phyloP scores from a whole-genome alignment of 1,139 yeast genomes.

The Eremothecium sinecaudum region DNA sequence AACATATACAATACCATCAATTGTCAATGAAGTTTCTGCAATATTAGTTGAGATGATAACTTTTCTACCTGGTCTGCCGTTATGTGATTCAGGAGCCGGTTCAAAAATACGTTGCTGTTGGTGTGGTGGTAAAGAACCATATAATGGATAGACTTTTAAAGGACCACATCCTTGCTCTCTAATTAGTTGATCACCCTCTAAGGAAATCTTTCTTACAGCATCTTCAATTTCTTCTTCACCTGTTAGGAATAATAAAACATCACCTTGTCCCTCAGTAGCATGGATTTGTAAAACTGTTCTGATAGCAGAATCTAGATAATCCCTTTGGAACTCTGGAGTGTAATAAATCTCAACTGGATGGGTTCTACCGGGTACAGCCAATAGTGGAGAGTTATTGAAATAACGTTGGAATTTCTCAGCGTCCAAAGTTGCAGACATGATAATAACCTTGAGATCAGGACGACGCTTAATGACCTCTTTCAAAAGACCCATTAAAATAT shows the following conservation, averaged over 20 bases:
- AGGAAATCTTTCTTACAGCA: slow-evolving; percentile 77
- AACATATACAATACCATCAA: slow-evolving; percentile 94
- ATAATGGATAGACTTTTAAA: slow-evolving; percentile 76
- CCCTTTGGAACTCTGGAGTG: slow-evolving; percentile 93
- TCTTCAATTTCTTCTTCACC: slow-evolving; percentile 99
- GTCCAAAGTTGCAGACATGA: slow-evolving; percentile 97
- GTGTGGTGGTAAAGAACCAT: slow-evolving; percentile 92
- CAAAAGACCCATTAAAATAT: slow-evolving; percentile 88
- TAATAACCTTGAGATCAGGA: slow-evolving; percentile 80
- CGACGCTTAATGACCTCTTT: slow-evolving; percentile 74
- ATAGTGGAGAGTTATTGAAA: slow-evolving; percentile 82
- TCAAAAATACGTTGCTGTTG: slow-evolving; percentile 91
- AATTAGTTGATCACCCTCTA: slow-evolving; percentile 80
- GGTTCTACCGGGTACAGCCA: slow-evolving; percentile 97
- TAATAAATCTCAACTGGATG: slow-evolving; percentile 95
- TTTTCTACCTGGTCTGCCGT: slow-evolving; percentile 86
- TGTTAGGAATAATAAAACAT: slow-evolving; percentile 75
- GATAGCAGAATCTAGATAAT: slow-evolving; percentile 88
- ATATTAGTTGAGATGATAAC: slow-evolving; percentile 91
- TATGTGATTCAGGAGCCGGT: slow-evolving; percentile 58
- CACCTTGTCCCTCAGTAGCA: slow-evolving; percentile 93
- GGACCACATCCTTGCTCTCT: slow-evolving; percentile 91
- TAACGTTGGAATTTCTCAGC: slow-evolving; percentile 91
- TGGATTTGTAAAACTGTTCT: slow-evolving; percentile 93
- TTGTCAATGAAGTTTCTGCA: slow-evolving; percentile 95